Percentiles rank a stretch among this genome's conserved stretches.
These are phyloP conservation scores for Yamadazyma dendronema DNA, from an alignment of 1,139 yeast genomes.

Conservation along the genomic window DNA sequence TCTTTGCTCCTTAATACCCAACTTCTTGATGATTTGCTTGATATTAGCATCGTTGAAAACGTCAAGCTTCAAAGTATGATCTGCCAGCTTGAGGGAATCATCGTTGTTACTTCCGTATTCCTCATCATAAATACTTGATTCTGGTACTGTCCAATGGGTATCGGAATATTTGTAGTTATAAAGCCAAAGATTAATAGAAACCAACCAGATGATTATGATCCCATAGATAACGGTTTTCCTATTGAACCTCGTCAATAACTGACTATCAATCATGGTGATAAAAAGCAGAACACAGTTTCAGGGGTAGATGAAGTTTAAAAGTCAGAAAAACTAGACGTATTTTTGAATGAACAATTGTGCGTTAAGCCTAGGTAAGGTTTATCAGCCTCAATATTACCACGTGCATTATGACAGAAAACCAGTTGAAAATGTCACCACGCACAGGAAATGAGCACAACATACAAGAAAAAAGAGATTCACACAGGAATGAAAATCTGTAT, in stretches of 20 bases:
- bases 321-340: no score
- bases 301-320: not conserved
- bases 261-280: conserved; percentile 5
- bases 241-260: conserved; percentile 3
- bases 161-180: conserved; percentile 9
- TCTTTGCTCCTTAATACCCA: conserved; percentile 18
- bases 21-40: conserved; percentile 8
- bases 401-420: no score
- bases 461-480: not conserved
- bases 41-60: conserved; percentile 8
- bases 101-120: conserved; percentile 6
- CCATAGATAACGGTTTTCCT: conserved; percentile 8
- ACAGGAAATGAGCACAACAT: not conserved
- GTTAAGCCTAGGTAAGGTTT: no score
- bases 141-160: not conserved
- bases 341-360: no score
- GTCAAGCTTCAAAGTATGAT: conserved; percentile 6
- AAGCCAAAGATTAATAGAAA: conserved; percentile 13
- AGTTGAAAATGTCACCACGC: not conserved
- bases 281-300: no score
- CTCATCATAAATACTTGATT: conserved; percentile 12
- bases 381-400: no score
- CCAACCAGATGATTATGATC: conserved; percentile 12
- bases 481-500: not conserved
- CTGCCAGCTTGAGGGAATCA: not conserved